Base-by-base conservation (phyloP, 1,139 yeast genomes). In the Sugiyamaella neomexicana region DNA sequence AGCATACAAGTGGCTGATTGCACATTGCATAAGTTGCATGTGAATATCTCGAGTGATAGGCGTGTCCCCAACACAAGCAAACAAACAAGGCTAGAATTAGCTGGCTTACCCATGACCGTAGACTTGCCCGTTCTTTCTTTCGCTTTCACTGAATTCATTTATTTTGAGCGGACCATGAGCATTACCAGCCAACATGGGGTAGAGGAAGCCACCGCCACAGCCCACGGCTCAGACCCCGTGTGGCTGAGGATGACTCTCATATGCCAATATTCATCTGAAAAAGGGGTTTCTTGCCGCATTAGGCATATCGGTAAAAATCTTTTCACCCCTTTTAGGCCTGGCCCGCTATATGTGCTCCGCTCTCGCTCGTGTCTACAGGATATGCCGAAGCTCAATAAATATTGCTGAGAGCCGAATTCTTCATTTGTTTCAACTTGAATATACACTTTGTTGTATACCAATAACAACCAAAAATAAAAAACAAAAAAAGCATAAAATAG, bases 401-500 rank as follows among this genome's bases (percentile, higher is more conserved):
- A 34, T n/a, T 34, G 2, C 38, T n/a, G 9, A 12, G 13, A 34
- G 16, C 16, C 16, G 9, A 34, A 12, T 34, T 34, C 38, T 34
- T 34, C 25, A 12, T 12, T 7, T 41, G 34, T 43, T n/a, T 31
- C 4, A 10, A 13, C 38, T n/a, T 12, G 41, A 20, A 20, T 20
- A 20, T 20, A 20, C 25, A 20, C n/a, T 32, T 37, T 37, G 16
- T 31, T 6, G 9, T 4, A 17, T 9, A 38, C 2, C 3, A 9
- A 7, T 2, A 38, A 38, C 17, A 16, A 38, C 25, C 2, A 17
- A 23, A 40, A 23, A 12, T 7, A 40, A 40, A n/a, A n/a, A 25
- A 20, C 6, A 23, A 40, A 40, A 5, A 40, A 40, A 25, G 32
- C 32, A 75, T 75, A 40, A 40, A 5, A 40, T 23, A 25, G 32